These are phyloP conservation scores for Cinchona pubescens DNA, from an alignment of 257 asterid species.

Conservation along the genomic window DNA sequence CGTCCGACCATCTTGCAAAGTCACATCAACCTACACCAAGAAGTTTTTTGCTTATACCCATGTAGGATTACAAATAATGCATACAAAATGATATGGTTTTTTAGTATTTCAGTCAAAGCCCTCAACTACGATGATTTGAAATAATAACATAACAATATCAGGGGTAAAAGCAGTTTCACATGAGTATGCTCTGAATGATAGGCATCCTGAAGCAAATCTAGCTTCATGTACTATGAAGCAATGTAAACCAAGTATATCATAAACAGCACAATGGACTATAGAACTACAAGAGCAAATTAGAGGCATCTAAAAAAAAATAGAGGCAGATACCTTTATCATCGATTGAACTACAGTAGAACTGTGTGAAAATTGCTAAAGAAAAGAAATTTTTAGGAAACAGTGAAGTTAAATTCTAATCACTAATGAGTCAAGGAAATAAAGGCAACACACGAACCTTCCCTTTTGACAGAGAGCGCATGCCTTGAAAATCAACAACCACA, in stretches of 20 bases:
- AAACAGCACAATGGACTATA: background rate
- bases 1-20: constrained; percentile 91
- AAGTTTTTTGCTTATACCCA: background rate
- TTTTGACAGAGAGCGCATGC: constrained; percentile 49
- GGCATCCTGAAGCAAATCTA: background rate
- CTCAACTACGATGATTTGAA: background rate
- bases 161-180: background rate
- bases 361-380: background rate
- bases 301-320: too few species aligned
- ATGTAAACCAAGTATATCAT: background rate
- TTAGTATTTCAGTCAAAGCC: background rate
- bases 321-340: background rate
- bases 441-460: constrained; percentile 44
- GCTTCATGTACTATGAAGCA: background rate
- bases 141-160: background rate
- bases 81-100: background rate
- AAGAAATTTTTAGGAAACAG: background rate
- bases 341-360: background rate
- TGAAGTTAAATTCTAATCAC: background rate
- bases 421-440: background rate
- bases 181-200: background rate
- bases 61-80: background rate
- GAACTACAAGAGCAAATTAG: too few species aligned
- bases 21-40: constrained; percentile 70
- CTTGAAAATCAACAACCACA: constrained; percentile 59